These are phyloP conservation scores for Euphorbia peplus DNA, from an alignment of 345 rosid genomes.

Conservation along the genomic window DNA sequence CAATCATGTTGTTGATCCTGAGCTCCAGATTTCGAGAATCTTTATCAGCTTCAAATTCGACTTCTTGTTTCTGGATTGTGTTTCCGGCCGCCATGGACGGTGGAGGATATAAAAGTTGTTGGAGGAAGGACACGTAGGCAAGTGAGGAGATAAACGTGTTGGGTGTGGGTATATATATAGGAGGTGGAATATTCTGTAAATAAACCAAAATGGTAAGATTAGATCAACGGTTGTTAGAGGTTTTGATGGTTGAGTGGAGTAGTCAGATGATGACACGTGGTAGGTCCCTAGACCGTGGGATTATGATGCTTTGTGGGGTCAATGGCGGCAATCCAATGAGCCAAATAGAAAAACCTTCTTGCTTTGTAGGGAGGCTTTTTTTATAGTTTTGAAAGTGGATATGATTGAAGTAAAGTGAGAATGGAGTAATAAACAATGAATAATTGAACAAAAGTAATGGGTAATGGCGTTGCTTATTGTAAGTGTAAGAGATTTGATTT, in stretches of 20 bases:
- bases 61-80: constrained; percentile 29
- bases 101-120: background rate
- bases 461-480: too few species aligned
- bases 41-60: constrained; percentile 28
- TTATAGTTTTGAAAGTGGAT: background rate
- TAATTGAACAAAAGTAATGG: too few species aligned
- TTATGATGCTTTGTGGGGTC: constrained; percentile 28
- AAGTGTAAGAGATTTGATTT: too few species aligned
- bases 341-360: constrained; percentile 4
- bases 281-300: constrained; percentile 20
- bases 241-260: constrained; percentile 11
- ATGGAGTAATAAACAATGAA: background rate
- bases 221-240: constrained; percentile 27
- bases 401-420: background rate
- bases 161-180: background rate
- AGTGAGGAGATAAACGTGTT: background rate
- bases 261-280: constrained; percentile 29
- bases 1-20: constrained; percentile 27
- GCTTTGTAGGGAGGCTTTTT: background rate
- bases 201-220: background rate
- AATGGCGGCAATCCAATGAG: constrained; percentile 11
- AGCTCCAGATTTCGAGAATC: constrained; percentile 29
- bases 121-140: background rate
- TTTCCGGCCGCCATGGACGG: constrained; percentile 19
- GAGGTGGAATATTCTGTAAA: background rate